Evolutionary conservation across 768 basidiomycete species (phyloP).

Genomic region (Kondoa subrosea): DNA sequence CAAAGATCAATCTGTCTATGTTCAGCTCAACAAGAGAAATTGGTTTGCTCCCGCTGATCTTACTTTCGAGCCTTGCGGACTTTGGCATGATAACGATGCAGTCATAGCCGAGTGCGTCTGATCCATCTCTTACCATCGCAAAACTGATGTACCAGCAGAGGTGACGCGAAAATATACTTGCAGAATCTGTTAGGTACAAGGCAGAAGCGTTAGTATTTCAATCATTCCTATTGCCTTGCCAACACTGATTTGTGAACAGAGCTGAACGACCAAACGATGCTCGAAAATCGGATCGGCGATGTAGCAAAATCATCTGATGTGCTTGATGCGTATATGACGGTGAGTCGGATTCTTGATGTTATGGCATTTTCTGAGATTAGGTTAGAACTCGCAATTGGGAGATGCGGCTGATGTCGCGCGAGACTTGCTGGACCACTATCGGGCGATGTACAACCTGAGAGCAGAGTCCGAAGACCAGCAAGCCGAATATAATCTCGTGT

Average conservation of each 20-base stretch:
- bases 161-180: not conserved
- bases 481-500: not conserved
- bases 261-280: not conserved
- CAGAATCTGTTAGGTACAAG: slow-evolving; percentile 1
- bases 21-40: not conserved
- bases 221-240: not conserved
- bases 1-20: not conserved
- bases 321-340: not conserved
- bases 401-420: not conserved
- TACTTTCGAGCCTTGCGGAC: slow-evolving; percentile 3
- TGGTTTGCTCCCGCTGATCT: not conserved
- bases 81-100: not conserved
- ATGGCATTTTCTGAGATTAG: not conserved
- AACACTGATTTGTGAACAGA: not conserved
- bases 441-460: not conserved
- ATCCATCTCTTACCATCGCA: not conserved
- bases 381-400: not conserved
- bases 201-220: slow-evolving; percentile 2
- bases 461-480: not conserved
- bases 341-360: not conserved
- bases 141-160: not conserved
- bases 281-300: not conserved
- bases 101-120: not conserved
- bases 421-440: not conserved
- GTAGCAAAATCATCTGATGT: not conserved